Conservation (phyloP, 2,329 filamentous ascomycete species). For the Fusarium cicatricum region DNA sequence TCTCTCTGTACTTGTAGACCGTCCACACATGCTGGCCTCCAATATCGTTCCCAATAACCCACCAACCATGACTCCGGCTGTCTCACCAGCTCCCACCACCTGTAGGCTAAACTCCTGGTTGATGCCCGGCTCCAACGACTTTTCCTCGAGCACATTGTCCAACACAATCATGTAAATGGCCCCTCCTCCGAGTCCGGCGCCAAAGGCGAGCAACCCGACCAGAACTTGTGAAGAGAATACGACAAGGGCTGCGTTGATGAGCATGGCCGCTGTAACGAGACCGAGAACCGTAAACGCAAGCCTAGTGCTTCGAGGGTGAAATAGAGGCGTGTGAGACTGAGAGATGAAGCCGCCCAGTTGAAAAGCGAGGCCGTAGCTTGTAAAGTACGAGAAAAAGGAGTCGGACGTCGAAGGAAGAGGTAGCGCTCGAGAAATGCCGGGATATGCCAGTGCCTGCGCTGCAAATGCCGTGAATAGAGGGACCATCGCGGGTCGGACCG, state of each 20-base stretch:
- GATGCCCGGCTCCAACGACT: slow-evolving; percentile 16
- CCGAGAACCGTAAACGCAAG: slow-evolving; percentile 16
- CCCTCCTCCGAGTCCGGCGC: slow-evolving; percentile 42
- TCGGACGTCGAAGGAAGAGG: slow-evolving; percentile 34
- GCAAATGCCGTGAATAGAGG: slow-evolving; percentile 40
- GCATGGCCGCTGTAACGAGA: slow-evolving; percentile 8
- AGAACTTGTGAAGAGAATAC: slow-evolving; percentile 34
- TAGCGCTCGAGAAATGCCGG: slow-evolving; percentile 43
- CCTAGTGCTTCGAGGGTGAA: slow-evolving; percentile 20
- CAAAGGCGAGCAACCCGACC: slow-evolving; percentile 39
- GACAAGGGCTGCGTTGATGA: slow-evolving; percentile 37
- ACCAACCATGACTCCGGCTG: slow-evolving; percentile 40
- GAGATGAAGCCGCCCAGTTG: slow-evolving; percentile 43
- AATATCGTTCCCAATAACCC: slow-evolving; percentile 38
- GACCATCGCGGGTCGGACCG: slow-evolving; percentile 39
- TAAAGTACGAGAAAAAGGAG: slow-evolving; percentile 41
- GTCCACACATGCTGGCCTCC: slow-evolving; percentile 37
- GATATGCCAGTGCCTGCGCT: slow-evolving; percentile 38
- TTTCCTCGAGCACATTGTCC: slow-evolving; percentile 31
- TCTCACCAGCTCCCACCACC: slow-evolving; percentile 41
- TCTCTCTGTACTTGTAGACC: slow-evolving; percentile 22
- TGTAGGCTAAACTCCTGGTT: slow-evolving; percentile 44
- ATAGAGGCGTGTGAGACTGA: slow-evolving; percentile 34
- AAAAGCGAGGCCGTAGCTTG: slow-evolving; percentile 42
- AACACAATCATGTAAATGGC: slow-evolving; percentile 42